These are phyloP conservation scores for Novymonas esmeraldas DNA, from an alignment of 208 protist species.

Conservation along the genomic window DNA sequence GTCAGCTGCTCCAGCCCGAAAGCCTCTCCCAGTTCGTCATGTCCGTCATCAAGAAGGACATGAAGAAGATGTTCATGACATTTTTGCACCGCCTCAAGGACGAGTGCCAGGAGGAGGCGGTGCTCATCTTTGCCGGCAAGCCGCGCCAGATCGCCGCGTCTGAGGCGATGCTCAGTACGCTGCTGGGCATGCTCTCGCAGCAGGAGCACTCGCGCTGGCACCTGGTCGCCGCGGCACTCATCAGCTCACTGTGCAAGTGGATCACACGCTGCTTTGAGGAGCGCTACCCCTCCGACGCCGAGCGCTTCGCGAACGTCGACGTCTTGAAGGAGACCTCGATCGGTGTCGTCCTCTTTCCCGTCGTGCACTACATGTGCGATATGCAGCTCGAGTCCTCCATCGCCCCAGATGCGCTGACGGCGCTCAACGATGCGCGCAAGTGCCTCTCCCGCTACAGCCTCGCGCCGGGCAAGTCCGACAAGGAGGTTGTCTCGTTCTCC, in stretches of 20 bases:
- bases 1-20: slow-evolving; percentile 61
- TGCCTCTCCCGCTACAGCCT: slow-evolving; percentile 43
- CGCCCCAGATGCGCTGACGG: slow-evolving; percentile 54
- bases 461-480: slow-evolving; percentile 6
- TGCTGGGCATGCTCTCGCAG: slow-evolving; percentile 75
- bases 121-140: slow-evolving; percentile 40
- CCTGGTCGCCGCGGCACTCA: slow-evolving; percentile 68
- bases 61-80: slow-evolving; percentile 84
- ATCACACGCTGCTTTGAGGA: slow-evolving; percentile 64
- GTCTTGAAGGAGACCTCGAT: slow-evolving; percentile 71
- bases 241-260: slow-evolving; percentile 70
- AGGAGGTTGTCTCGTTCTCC: slow-evolving; percentile 38
- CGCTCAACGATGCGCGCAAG: slow-evolving; percentile 65
- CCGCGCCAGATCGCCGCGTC: slow-evolving; percentile 35
- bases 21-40: slow-evolving; percentile 66
- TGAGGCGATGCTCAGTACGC: slow-evolving; percentile 57
- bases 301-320: slow-evolving; percentile 34
- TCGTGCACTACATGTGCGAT: slow-evolving; percentile 76
- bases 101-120: slow-evolving; percentile 64
- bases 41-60: slow-evolving; percentile 70
- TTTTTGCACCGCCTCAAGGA: slow-evolving; percentile 81
- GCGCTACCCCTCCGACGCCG: slow-evolving; percentile 27
- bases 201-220: slow-evolving; percentile 71
- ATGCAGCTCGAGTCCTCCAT: slow-evolving; percentile 62
- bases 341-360: slow-evolving; percentile 80